Conservation (phyloP, 2,329 filamentous ascomycete species). For the Aphanocladium album region DNA sequence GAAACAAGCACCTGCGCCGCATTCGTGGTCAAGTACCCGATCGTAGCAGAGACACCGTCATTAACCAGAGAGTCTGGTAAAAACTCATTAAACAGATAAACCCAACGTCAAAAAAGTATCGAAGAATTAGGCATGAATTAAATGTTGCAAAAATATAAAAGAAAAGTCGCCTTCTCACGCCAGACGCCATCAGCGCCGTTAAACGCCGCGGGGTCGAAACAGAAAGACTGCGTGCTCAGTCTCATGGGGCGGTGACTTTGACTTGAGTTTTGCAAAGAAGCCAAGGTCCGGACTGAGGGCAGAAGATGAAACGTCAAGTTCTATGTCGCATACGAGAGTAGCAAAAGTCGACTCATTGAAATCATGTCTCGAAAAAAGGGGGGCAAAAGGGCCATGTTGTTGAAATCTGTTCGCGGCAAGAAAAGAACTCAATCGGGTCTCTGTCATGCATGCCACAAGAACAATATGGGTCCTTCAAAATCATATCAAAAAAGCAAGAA, state of each 20-base stretch:
- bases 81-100: constrained; percentile 3
- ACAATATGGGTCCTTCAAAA: not conserved
- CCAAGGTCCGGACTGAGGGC: not conserved
- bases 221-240: constrained; percentile 4
- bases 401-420: not conserved
- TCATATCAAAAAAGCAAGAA: not conserved
- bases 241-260: not conserved
- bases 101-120: constrained; percentile 10
- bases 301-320: not conserved
- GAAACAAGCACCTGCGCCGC: not conserved
- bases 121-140: constrained; percentile 8
- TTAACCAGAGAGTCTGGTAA: not conserved
- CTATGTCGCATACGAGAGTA: not conserved
- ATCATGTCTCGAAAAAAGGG: not conserved
- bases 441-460: not conserved
- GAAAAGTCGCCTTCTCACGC: constrained; percentile 2
- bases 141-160: constrained; percentile 1
- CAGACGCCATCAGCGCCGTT: constrained; percentile 10
- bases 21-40: not conserved
- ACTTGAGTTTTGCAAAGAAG: not conserved
- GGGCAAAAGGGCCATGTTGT: not conserved
- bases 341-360: not conserved
- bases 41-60: constrained; percentile 1
- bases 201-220: constrained; percentile 1
- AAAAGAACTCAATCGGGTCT: too few relatives aligned